phyloP scores from a whole-genome alignment of 1,284 basidiomycete genomes.

The Ustilago xerochloae region DNA sequence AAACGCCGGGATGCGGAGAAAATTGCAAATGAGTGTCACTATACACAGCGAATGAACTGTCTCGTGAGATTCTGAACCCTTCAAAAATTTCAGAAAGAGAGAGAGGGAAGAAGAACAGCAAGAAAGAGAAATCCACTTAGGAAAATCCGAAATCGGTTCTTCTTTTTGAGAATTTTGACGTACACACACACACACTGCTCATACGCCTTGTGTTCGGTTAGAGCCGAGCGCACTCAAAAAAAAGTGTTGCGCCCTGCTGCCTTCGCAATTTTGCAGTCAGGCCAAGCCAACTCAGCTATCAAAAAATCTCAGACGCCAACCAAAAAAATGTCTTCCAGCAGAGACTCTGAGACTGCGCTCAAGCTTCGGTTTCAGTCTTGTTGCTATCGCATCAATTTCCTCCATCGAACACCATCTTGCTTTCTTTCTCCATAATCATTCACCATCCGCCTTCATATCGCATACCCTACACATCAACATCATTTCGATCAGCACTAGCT shows the following conservation, averaged over 20 bases:
- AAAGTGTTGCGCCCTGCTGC: too few relatives aligned
- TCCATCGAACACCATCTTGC: too few relatives aligned
- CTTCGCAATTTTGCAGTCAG: too few relatives aligned
- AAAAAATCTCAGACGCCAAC: too few relatives aligned
- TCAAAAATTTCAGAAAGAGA: neutral
- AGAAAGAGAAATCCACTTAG: neutral
- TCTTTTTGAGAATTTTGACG: neutral
- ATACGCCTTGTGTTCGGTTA: neutral
- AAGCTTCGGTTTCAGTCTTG: too few relatives aligned
- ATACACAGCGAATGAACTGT: neutral
- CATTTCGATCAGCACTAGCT: too few relatives aligned
- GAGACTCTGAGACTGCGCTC: neutral
- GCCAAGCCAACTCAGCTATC: too few relatives aligned
- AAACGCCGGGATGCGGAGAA: slow-evolving; percentile 1
- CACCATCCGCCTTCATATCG: neutral
- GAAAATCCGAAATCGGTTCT: neutral
- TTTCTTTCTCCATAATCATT: neutral
- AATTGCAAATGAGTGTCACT: too few relatives aligned
- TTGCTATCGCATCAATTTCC: too few relatives aligned
- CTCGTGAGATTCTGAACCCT: neutral
- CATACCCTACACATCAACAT: too few relatives aligned
- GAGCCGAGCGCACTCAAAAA: neutral
- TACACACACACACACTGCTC: too few relatives aligned
- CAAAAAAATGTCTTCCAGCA: too few relatives aligned
- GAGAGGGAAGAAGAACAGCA: neutral